Percentiles rank a stretch among this genome's conserved stretches.
These are phyloP conservation scores for Botrytis pseudocinerea DNA, from an alignment of 2,329 filamentous ascomycete genomes.

Conservation along the genomic window DNA sequence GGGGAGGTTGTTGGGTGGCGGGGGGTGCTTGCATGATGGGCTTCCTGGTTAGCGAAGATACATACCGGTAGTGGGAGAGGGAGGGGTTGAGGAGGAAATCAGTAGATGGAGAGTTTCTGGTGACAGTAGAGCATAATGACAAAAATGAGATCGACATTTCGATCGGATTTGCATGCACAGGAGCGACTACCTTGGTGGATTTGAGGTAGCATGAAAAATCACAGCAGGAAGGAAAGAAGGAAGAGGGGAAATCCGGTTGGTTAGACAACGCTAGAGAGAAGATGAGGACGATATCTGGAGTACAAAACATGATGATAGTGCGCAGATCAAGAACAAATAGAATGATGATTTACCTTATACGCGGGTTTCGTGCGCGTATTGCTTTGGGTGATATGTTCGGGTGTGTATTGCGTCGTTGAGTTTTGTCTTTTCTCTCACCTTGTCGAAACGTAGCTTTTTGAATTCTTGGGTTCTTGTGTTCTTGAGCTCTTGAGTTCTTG, in stretches of 20 bases:
- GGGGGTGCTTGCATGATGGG: neutral
- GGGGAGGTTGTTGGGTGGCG: neutral
- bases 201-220: slow-evolving; percentile 2
- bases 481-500: neutral
- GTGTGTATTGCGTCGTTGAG: too few relatives aligned
- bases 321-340: neutral
- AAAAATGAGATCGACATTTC: neutral
- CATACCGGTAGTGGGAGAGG: neutral
- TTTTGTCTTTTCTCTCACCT: neutral
- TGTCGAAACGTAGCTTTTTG: neutral
- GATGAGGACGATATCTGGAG: neutral
- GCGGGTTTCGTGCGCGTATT: too few relatives aligned
- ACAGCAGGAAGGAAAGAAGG: neutral
- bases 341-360: neutral
- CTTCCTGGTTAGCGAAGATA: neutral
- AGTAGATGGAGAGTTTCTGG: neutral
- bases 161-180: slow-evolving; percentile 3
- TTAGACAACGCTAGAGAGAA: neutral
- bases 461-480: neutral
- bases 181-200: neutral
- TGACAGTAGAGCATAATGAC: slow-evolving; percentile 15
- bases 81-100: neutral
- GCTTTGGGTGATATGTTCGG: neutral
- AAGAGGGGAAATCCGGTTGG: neutral
- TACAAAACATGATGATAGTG: slow-evolving; percentile 3